Base-by-base conservation (phyloP, 305 asterid genomes). In the Solanum aculeatissimum region DNA sequence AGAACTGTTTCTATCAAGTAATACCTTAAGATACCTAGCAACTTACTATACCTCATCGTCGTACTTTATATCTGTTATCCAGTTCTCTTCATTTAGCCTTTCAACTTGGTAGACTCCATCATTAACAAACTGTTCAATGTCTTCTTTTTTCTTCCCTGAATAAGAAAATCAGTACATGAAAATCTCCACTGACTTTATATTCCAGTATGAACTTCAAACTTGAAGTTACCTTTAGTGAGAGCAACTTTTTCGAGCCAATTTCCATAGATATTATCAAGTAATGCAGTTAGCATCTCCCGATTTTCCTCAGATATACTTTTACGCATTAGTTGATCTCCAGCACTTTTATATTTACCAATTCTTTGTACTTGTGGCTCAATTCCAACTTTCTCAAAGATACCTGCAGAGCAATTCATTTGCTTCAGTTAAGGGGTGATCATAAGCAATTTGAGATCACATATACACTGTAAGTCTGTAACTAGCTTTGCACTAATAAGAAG, bases 311-410 rank as follows among this genome's bases (percentile, higher is more conserved):
- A 97, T 85, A 97, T 92, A 89, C 68, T 91, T 90, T 95, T 97
- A 68, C 98, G 96, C 4, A 91, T 87, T 83, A 97, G 95, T 84
- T 92, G 97, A 89, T 97, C 99, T 79, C 99, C 99, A 81, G 98
- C 97, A 90, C 99, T 95, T 88, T 97, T 97, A 88, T 97, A 97
- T 89, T 95, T 97, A 87, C 99, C 99, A 85, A 97, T 93, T 83
- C 97, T 92, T 87, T 95, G 91, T 87, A 97, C 95, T 89, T 94
- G 97, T 55, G 99, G 98, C 89, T 97, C 98, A 91, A 95, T 86
- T 86, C 99, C 99, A 77, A 94, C 90, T 90, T 94, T 97, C 85
- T 97, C 99, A 83, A 97, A 92, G 86, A 97, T 95, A 91, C 99
- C 99, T 97, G 90, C 91, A 91, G 85, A 85, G 87, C 47, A 89